phyloP scores from a whole-genome alignment of 2,329 filamentous ascomycete species.

The Fusarium mundagurra region DNA sequence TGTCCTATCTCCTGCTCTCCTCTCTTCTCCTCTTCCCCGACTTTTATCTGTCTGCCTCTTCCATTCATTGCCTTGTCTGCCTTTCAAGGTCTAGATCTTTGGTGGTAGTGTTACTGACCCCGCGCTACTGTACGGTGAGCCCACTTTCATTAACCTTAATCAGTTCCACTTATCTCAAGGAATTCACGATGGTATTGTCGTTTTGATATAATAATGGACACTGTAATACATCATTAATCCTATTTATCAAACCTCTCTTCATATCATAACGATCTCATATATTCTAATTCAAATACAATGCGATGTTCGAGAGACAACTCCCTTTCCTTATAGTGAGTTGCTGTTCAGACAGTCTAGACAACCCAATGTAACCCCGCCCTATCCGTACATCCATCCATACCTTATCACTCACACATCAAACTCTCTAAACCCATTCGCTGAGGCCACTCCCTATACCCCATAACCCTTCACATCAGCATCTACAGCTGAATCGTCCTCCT shows the following conservation, averaged over 20 bases:
- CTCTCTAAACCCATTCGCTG: neutral
- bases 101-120: constrained; percentile 18
- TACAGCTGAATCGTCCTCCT: constrained; percentile 15
- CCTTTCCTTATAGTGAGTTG: neutral
- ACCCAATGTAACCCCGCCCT: constrained; percentile 1
- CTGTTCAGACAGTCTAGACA: neutral
- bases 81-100: constrained; percentile 24
- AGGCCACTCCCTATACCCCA: constrained; percentile 8
- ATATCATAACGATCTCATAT: too few species aligned
- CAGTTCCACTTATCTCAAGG: constrained; percentile 11
- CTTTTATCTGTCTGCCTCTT: constrained; percentile 1
- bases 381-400: too few species aligned
- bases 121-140: constrained; percentile 17
- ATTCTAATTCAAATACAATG: neutral
- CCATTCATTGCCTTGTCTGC: neutral
- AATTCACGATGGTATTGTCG: neutral
- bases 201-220: neutral
- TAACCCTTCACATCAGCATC: constrained; percentile 12
- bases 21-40: neutral
- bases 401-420: constrained; percentile 1
- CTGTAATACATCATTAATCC: neutral
- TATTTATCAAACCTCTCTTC: neutral
- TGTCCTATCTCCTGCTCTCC: neutral
- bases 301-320: neutral
- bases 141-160: constrained; percentile 25